These are phyloP conservation scores for Colletotrichum chrysophilum DNA, from an alignment of 2,329 filamentous ascomycete genomes.

Conservation along the genomic window DNA sequence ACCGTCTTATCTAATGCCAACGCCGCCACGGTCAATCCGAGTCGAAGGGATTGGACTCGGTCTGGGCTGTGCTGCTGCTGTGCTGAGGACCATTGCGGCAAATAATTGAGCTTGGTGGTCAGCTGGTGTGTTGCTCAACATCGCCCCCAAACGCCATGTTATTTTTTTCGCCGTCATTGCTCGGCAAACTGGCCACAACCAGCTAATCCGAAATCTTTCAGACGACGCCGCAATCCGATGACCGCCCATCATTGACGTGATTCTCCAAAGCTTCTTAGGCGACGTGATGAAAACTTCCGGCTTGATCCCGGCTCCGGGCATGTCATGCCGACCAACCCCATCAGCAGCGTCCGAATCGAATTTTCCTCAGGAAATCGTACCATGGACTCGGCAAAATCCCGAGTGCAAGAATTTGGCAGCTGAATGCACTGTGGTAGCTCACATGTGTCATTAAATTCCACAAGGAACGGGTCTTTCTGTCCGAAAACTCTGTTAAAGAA, in stretches of 20 bases:
- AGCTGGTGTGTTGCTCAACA: background rate
- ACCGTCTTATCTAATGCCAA: background rate
- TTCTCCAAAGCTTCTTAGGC: background rate
- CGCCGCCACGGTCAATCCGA: background rate
- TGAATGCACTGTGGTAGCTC: background rate
- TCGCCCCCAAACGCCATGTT: background rate
- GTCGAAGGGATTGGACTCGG: background rate
- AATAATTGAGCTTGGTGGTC: background rate
- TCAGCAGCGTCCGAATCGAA: background rate
- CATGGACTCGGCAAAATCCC: background rate
- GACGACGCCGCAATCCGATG: background rate
- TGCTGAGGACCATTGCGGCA: background rate
- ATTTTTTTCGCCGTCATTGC: background rate
- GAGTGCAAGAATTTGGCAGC: background rate
- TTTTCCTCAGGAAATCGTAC: background rate
- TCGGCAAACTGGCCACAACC: background rate
- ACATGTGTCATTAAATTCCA: background rate
- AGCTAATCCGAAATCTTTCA: background rate
- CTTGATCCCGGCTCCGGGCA: background rate
- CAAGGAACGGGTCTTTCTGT: background rate
- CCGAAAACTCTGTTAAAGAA: accelerated
- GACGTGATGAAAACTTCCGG: background rate
- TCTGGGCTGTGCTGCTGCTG: background rate
- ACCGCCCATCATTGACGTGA: background rate
- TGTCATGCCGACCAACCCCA: background rate